phyloP scores from a whole-genome alignment of 2,329 filamentous ascomycete genomes.

The Bimuria novae-zelandiae region DNA sequence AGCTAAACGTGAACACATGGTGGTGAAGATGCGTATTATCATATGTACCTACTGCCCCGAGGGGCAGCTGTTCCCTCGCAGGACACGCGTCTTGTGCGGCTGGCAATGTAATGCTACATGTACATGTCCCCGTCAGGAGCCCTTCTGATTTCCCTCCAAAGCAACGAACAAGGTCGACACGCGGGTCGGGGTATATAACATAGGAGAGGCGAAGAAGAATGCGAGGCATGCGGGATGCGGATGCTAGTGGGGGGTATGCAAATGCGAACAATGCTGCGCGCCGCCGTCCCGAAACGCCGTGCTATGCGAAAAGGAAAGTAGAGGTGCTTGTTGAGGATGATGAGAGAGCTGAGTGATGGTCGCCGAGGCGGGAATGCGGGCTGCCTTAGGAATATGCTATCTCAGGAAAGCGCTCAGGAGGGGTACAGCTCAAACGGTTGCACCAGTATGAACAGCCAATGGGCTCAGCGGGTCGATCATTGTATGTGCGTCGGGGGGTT shows the following conservation, averaged over 20 bases:
- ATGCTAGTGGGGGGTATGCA: no score
- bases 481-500: constrained; percentile 13
- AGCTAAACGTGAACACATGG: no score
- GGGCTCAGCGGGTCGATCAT: constrained; percentile 3
- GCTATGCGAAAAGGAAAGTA: constrained; percentile 6
- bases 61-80: no score
- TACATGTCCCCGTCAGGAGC: no score
- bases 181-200: constrained; percentile 5
- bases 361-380: neutral
- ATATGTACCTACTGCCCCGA: no score
- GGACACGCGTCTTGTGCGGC: no score
- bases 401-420: neutral
- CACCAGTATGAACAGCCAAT: constrained; percentile 5
- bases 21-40: no score
- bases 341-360: no score
- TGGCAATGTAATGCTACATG: no score
- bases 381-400: no score
- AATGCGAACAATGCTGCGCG: neutral
- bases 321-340: neutral
- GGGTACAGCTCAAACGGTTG: neutral
- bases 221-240: no score
- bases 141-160: no score
- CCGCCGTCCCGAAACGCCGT: constrained; percentile 3
- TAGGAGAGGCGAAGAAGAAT: neutral
- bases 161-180: constrained; percentile 1